Evolutionary conservation across 1,284 basidiomycete species (phyloP), one percentile per base, ranked within the genome.

Genomic region (Pyrrhoderma lamaoense): DNA sequence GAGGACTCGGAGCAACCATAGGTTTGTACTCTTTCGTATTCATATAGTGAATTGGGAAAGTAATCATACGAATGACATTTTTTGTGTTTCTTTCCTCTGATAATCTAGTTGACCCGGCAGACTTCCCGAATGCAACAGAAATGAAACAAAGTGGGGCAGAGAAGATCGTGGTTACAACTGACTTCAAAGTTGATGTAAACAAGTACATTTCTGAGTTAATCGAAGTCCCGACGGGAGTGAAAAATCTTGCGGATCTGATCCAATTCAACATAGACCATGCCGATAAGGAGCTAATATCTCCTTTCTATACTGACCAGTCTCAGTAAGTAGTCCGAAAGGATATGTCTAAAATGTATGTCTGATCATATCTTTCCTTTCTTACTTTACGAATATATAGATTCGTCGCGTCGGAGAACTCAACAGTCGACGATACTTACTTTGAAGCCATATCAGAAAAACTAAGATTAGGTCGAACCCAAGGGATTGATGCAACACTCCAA

Each of bases 401-500:
- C 51, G 63, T 71, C 43, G 57, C 59, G 23, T 65, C 70, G 0
- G 63, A 73, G 48, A 63, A 64, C 27, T 70, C 67, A 31, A 65
- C 62, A 8, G 59, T 62, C 13, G 61, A 72, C 46, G 65, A 69
- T 23, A 57, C 64, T 1, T 74, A 70, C 60, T 70, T 65, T 45
- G 65, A 63, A 23, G 69, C 70, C 0, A 56, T 75, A 35, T 62
- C 62, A 11, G 61, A 61, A 37, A 65, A 68, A 54, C 62, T 66
- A 44, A 63, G 66, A 2, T 60, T 73, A 18, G 72, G 71, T 2
- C 63, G 64, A 13, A 66, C 62, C 5, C 59, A 66, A 8, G 75
- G 75, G 7, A 75, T 77, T 47, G 76, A 77, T 55, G 72, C 65
- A 0, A 64, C 69, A 2, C 61, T 77, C 18, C 61, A 69, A 48